phyloP scores from a whole-genome alignment of 768 basidiomycete genomes.

The Amanita rimosa region DNA sequence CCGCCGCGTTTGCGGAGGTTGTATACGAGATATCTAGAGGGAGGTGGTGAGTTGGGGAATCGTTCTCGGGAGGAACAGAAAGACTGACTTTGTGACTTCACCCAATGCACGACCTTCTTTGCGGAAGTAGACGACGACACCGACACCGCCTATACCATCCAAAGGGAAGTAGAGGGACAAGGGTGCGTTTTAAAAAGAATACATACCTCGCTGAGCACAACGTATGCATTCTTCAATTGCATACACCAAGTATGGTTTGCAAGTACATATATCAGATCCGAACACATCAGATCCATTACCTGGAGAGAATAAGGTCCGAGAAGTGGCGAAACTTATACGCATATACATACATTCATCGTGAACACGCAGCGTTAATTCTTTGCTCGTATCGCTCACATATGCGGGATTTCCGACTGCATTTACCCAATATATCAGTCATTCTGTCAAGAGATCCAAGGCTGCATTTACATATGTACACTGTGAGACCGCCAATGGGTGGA shows the following conservation, averaged over 20 bases:
- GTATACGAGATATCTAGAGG: slow-evolving; percentile 76
- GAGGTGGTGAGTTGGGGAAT: not conserved
- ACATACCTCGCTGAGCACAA: slow-evolving; percentile 37
- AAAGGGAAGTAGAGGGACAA: not conserved
- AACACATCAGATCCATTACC: slow-evolving; percentile 95
- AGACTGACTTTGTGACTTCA: slow-evolving; percentile 76
- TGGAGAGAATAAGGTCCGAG: not conserved
- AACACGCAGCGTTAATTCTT: slow-evolving; percentile 78
- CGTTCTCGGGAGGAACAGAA: not conserved
- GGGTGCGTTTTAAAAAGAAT: not conserved
- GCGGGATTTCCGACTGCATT: slow-evolving; percentile 70
- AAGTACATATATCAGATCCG: slow-evolving; percentile 86
- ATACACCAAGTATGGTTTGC: slow-evolving; percentile 87
- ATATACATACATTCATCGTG: slow-evolving; percentile 78
- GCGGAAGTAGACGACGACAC: slow-evolving; percentile 88
- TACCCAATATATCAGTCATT: not conserved
- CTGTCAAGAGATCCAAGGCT: slow-evolving; percentile 9
- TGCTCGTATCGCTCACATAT: slow-evolving; percentile 60
- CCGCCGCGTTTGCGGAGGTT: slow-evolving; percentile 93
- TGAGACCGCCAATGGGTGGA: slow-evolving; percentile 86
- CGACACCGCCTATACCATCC: slow-evolving; percentile 57
- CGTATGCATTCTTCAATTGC: slow-evolving; percentile 92
- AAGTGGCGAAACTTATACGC: not conserved
- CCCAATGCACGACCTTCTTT: slow-evolving; percentile 91
- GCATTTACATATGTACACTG: slow-evolving; percentile 76